These are phyloP conservation scores for Boletus edulis DNA, from an alignment of 768 basidiomycete species.

Conservation along the genomic window DNA sequence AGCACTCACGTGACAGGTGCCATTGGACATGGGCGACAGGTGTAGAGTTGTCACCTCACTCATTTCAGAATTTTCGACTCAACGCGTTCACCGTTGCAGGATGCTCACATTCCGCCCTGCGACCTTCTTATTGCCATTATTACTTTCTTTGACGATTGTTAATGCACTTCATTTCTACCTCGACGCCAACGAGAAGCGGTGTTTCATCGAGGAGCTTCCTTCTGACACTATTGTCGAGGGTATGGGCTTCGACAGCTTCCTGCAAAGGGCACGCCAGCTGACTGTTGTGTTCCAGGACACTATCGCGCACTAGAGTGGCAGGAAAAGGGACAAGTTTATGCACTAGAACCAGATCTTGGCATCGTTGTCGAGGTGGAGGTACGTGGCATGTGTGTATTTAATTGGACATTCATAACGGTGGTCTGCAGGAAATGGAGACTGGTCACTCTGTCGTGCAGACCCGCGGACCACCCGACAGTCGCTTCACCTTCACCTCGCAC, in stretches of 20 bases:
- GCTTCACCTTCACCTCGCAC: slow-evolving; percentile 97
- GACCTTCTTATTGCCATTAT: slow-evolving; percentile 35
- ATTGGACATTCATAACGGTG: not conserved
- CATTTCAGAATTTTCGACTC: not conserved
- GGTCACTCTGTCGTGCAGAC: slow-evolving; percentile 84
- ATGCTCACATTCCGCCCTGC: slow-evolving; percentile 26
- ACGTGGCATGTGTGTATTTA: slow-evolving; percentile 26
- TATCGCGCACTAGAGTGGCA: slow-evolving; percentile 93
- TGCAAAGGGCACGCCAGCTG: not conserved
- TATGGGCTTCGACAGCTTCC: slow-evolving; percentile 29
- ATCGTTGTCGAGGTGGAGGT: slow-evolving; percentile 92
- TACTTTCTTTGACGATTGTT: slow-evolving; percentile 42
- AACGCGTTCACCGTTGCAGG: slow-evolving; percentile 2
- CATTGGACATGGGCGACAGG: not conserved
- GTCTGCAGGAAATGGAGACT: slow-evolving; percentile 75
- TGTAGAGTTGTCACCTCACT: not conserved
- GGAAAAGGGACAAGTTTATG: slow-evolving; percentile 65
- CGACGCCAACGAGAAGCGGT: slow-evolving; percentile 88
- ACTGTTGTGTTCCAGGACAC: slow-evolving; percentile 57
- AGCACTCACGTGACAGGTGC: slow-evolving; percentile 16
- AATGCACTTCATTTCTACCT: slow-evolving; percentile 96
- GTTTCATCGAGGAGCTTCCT: slow-evolving; percentile 96
- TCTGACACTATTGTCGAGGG: slow-evolving; percentile 95
- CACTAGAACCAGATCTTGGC: slow-evolving; percentile 72
- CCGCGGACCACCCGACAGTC: slow-evolving; percentile 85